These are phyloP conservation scores for Mycena olivaceomarginata DNA, from an alignment of 768 basidiomycete genomes.

Conservation along the genomic window DNA sequence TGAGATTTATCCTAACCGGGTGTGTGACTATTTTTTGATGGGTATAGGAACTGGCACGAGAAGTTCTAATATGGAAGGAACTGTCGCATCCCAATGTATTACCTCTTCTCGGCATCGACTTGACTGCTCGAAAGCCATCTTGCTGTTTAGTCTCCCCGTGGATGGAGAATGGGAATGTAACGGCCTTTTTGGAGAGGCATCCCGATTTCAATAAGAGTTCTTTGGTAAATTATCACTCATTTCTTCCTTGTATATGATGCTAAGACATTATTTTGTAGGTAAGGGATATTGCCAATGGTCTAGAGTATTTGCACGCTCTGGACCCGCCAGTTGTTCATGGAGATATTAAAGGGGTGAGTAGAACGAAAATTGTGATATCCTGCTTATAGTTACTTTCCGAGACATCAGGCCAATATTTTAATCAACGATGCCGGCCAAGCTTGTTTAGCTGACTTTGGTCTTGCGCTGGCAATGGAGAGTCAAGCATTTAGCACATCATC, in stretches of 20 bases:
- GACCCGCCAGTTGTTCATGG: conserved; percentile 30
- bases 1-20: conserved; percentile 20
- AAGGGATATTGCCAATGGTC: conserved; percentile 23
- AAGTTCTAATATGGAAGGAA: conserved; percentile 25
- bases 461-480: conserved; percentile 19
- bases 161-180: not conserved
- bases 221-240: conserved; percentile 25
- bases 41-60: conserved; percentile 29
- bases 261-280: conserved; percentile 21
- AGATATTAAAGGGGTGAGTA: conserved; percentile 22
- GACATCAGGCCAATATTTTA: conserved; percentile 15
- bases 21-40: not conserved
- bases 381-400: not conserved
- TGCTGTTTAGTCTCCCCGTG: not conserved
- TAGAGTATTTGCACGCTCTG: conserved; percentile 20
- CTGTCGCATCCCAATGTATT: conserved; percentile 24
- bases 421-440: not conserved
- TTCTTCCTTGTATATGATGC: not conserved
- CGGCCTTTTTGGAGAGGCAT: conserved; percentile 23
- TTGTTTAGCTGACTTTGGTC: conserved; percentile 25
- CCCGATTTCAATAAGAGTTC: conserved; percentile 22
- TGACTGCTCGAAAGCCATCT: conserved; percentile 18
- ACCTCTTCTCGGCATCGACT: conserved; percentile 30
- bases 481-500: conserved; percentile 27
- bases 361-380: not conserved